Evolutionary conservation across 192 early-diverging fungal genomes (phyloP).

Genomic region (Linnemannia elongata): DNA sequence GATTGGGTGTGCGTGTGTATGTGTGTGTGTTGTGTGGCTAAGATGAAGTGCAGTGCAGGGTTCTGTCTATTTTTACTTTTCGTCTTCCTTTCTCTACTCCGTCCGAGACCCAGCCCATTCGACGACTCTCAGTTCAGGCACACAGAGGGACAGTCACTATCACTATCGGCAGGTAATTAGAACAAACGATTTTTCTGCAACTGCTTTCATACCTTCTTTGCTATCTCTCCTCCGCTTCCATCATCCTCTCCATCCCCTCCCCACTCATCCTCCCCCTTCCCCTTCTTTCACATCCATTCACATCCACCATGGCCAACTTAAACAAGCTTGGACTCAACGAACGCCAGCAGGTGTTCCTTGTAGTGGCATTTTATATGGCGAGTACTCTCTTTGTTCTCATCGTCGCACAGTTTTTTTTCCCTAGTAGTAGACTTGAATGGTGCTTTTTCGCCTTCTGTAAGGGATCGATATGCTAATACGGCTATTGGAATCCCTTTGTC

Average conservation of each 20-base stretch:
- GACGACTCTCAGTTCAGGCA: not conserved
- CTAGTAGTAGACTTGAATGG: too few species aligned
- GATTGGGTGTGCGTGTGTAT: too few species aligned
- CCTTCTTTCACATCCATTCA: not conserved
- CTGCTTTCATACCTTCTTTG: not conserved
- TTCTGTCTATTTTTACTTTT: not conserved
- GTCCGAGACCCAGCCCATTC: not conserved
- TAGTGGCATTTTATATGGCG: conserved; percentile 47
- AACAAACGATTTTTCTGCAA: not conserved
- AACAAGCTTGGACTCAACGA: conserved; percentile 9
- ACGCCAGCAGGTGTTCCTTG: conserved; percentile 1
- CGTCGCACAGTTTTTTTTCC: not conserved
- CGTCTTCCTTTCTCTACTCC: too few species aligned
- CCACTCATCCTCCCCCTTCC: not conserved
- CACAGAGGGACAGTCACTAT: not conserved
- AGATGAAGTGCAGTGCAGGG: not conserved
- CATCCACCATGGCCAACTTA: conserved; percentile 1
- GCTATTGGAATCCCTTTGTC: not conserved
- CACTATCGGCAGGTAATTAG: not conserved
- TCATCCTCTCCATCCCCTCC: not conserved
- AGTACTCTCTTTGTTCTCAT: not conserved
- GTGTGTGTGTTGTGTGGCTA: too few species aligned
- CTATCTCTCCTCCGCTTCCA: not conserved
- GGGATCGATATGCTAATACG: not conserved
- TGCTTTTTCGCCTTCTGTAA: not conserved